Percentiles rank a stretch among this genome's conserved stretches.
These are phyloP conservation scores for Aspergillus thermomutatus DNA, from an alignment of 2,329 filamentous ascomycete species.

Conservation along the genomic window DNA sequence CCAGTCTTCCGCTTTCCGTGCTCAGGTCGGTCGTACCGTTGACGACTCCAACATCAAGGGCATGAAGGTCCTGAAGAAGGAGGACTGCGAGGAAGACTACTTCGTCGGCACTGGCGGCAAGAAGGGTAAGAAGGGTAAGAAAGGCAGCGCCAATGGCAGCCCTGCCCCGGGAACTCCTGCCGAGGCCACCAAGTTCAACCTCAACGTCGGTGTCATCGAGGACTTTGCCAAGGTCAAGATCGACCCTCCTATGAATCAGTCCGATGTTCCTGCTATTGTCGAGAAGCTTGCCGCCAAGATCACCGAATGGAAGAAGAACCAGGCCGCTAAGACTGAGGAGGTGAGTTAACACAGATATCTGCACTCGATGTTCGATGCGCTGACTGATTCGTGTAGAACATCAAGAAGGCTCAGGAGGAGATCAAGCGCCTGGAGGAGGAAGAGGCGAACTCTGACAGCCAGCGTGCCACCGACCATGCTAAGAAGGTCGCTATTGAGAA, in stretches of 20 bases:
- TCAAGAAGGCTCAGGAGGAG: slow-evolving; percentile 93
- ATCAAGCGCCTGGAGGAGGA: slow-evolving; percentile 80
- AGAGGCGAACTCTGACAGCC: slow-evolving; percentile 52
- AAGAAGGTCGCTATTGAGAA: slow-evolving; percentile 54
- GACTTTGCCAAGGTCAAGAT: slow-evolving; percentile 81
- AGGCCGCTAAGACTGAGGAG: slow-evolving; percentile 83
- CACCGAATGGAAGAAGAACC: slow-evolving; percentile 84
- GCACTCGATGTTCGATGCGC: slow-evolving; percentile 1
- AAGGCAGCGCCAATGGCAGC: slow-evolving; percentile 52
- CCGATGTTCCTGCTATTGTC: slow-evolving; percentile 72
- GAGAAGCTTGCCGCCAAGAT: slow-evolving; percentile 95
- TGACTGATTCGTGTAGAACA: slow-evolving; percentile 63
- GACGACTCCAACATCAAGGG: slow-evolving; percentile 84
- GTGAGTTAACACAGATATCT: slow-evolving; percentile 52
- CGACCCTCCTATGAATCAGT: slow-evolving; percentile 80
- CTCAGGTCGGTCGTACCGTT: slow-evolving; percentile 76
- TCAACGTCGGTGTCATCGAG: slow-evolving; percentile 87
- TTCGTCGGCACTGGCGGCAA: slow-evolving; percentile 68
- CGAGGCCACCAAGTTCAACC: slow-evolving; percentile 65
- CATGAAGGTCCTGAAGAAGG: slow-evolving; percentile 77
- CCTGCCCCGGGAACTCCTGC: slow-evolving; percentile 50
- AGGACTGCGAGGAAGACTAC: slow-evolving; percentile 83
- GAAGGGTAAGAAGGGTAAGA: slow-evolving; percentile 88
- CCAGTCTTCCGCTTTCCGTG: slow-evolving; percentile 67
- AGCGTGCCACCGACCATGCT: slow-evolving; percentile 46